A percentile compares a stretch with the other conserved stretches of the same genome.
Conservation (phyloP, 202 grass and related monocot species). For the Setaria italica region DNA sequence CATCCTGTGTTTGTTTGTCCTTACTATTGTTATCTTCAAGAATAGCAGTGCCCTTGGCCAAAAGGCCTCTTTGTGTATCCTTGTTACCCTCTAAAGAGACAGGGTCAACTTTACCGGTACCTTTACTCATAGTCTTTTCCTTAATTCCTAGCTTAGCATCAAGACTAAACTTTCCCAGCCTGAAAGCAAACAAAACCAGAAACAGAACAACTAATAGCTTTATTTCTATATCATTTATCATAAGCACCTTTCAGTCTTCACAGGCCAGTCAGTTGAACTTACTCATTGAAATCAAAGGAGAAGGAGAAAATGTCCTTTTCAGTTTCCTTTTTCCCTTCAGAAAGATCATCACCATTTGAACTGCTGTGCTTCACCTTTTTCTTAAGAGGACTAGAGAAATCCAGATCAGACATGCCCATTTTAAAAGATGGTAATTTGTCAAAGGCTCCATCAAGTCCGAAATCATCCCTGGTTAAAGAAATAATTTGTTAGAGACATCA, state of each 20-base stretch:
- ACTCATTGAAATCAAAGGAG: slow-evolving; percentile 90
- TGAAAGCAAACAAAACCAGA: slow-evolving; percentile 57
- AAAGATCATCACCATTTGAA: slow-evolving; percentile 60
- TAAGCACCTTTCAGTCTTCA: slow-evolving; percentile 11
- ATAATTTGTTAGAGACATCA: slow-evolving; percentile 31
- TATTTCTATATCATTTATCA: slow-evolving; percentile 1
- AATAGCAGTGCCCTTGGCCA: slow-evolving; percentile 38
- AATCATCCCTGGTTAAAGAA: slow-evolving; percentile 81
- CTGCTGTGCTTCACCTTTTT: slow-evolving; percentile 66
- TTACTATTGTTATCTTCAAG: slow-evolving; percentile 50
- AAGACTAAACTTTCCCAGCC: slow-evolving; percentile 84
- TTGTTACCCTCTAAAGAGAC: slow-evolving; percentile 52
- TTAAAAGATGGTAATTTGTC: slow-evolving; percentile 82
- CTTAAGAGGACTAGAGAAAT: slow-evolving; percentile 82
- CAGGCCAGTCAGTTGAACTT: slow-evolving; percentile 46
- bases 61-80: slow-evolving; percentile 55
- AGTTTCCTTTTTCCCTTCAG: slow-evolving; percentile 61
- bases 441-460: slow-evolving; percentile 86
- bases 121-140: slow-evolving; percentile 54
- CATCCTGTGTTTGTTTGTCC: slow-evolving; percentile 52
- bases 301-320: slow-evolving; percentile 80
- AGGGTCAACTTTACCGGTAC: slow-evolving; percentile 24
- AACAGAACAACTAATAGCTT: slow-evolving; percentile 42
- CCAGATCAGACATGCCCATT: slow-evolving; percentile 89
- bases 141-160: slow-evolving; percentile 60